These are phyloP conservation scores for Carex littledalei DNA, from an alignment of 176 grass and related monocot genomes.

Conservation along the genomic window DNA sequence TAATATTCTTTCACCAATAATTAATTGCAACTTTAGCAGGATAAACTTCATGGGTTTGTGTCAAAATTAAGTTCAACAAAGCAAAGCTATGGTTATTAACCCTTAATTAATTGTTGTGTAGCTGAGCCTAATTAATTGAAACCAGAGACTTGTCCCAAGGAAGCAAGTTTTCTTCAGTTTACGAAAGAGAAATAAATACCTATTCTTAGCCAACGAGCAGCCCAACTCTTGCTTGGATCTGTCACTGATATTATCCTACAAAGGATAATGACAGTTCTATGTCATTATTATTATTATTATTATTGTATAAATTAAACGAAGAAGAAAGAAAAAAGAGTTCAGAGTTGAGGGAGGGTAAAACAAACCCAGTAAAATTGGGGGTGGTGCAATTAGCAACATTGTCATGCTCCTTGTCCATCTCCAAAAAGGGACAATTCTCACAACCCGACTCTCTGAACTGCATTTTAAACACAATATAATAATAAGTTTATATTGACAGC, in stretches of 20 bases:
- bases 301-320: not conserved
- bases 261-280: too few relatives aligned
- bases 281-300: not conserved
- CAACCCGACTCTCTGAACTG: slow-evolving; percentile 89
- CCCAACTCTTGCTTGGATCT: slow-evolving; percentile 94
- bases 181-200: slow-evolving; percentile 35
- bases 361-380: slow-evolving; percentile 84
- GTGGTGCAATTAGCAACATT: slow-evolving; percentile 87
- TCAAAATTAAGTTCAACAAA: not conserved
- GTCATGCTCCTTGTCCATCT: slow-evolving; percentile 88
- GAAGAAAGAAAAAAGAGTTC: not conserved
- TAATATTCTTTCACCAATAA: not conserved
- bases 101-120: not conserved
- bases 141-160: not conserved
- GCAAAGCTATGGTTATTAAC: not conserved
- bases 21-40: not conserved
- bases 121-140: not conserved
- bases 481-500: not conserved
- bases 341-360: not conserved
- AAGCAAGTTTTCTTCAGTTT: not conserved
- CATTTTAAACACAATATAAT: not conserved
- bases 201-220: slow-evolving; percentile 96
- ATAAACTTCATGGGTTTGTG: not conserved
- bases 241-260: slow-evolving; percentile 91
- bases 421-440: slow-evolving; percentile 92